phyloP scores from a whole-genome alignment of 2,329 filamentous ascomycete species.

The Aspergillus ruber region DNA sequence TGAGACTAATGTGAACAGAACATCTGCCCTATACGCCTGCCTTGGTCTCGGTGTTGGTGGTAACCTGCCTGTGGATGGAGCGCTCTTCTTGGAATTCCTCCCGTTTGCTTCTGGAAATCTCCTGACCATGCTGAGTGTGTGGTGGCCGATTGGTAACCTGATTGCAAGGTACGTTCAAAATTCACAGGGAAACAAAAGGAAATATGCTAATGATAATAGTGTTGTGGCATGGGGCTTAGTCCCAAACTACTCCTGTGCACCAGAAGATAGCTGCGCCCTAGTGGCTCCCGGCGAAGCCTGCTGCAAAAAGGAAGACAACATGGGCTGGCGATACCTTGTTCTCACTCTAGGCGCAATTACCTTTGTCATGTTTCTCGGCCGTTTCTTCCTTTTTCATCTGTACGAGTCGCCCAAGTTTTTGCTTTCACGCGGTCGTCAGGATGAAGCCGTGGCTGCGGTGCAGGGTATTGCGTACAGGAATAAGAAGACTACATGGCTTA shows the following conservation, averaged over 20 bases:
- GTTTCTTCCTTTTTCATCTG: constrained; percentile 73
- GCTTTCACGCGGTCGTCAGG: constrained; percentile 66
- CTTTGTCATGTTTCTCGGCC: constrained; percentile 68
- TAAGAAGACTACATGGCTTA: constrained; percentile 64
- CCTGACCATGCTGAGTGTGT: constrained; percentile 72
- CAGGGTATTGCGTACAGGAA: constrained; percentile 72
- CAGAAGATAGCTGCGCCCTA: constrained; percentile 22
- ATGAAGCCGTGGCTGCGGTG: constrained; percentile 72
- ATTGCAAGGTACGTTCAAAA: constrained; percentile 43
- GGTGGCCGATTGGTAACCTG: constrained; percentile 81
- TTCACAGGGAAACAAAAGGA: background rate
- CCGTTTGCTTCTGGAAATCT: constrained; percentile 68
- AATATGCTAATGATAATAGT: constrained; percentile 8
- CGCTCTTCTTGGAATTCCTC: constrained; percentile 76
- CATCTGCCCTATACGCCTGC: constrained; percentile 55
- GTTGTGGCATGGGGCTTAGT: constrained; percentile 69
- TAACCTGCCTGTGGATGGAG: constrained; percentile 72
- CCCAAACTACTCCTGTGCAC: constrained; percentile 54
- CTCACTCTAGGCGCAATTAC: constrained; percentile 66
- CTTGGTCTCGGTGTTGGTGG: constrained; percentile 66
- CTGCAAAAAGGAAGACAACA: constrained; percentile 50
- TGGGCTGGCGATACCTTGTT: constrained; percentile 70
- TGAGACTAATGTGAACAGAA: constrained; percentile 22
- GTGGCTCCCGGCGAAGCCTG: constrained; percentile 23
- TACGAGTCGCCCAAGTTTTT: constrained; percentile 83